phyloP scores from a whole-genome alignment of 2,329 filamentous ascomycete species.

The Aureobasidium lini region DNA sequence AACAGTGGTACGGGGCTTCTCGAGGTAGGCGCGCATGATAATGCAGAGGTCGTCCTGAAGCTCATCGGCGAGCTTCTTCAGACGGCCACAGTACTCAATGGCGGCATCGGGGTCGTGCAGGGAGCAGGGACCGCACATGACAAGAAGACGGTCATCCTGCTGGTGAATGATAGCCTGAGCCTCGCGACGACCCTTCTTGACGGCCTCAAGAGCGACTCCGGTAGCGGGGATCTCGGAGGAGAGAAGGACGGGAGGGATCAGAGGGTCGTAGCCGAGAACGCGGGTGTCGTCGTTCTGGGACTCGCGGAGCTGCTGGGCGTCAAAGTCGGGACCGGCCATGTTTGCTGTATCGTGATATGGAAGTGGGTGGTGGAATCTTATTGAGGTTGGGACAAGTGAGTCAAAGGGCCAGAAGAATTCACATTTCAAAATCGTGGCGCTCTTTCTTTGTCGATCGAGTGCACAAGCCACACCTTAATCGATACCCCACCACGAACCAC shows the following conservation, averaged over 20 bases:
- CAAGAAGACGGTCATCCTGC: constrained; percentile 77
- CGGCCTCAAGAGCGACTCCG: constrained; percentile 55
- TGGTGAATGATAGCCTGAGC: constrained; percentile 70
- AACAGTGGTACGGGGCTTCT: constrained; percentile 96
- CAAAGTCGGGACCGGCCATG: constrained; percentile 1
- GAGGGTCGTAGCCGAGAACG: constrained; percentile 86
- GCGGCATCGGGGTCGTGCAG: constrained; percentile 89
- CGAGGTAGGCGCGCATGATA: constrained; percentile 97
- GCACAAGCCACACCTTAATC: not conserved
- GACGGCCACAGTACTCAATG: constrained; percentile 75
- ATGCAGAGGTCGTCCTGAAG: constrained; percentile 78
- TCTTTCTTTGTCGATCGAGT: not conserved
- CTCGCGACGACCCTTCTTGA: constrained; percentile 62
- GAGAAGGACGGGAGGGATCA: constrained; percentile 83
- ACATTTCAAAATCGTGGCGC: not conserved
- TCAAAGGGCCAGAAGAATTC: not conserved
- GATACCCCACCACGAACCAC: not conserved
- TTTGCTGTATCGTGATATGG: not conserved
- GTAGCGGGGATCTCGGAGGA: constrained; percentile 71
- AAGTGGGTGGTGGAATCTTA: not conserved
- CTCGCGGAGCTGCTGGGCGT: constrained; percentile 8
- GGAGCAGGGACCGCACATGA: constrained; percentile 92
- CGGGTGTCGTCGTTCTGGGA: constrained; percentile 10
- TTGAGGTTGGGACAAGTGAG: not conserved
- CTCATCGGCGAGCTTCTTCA: constrained; percentile 70